Conservation (phyloP, 441 rosid genomes). For the Pelargonium myrrhifolium region DNA sequence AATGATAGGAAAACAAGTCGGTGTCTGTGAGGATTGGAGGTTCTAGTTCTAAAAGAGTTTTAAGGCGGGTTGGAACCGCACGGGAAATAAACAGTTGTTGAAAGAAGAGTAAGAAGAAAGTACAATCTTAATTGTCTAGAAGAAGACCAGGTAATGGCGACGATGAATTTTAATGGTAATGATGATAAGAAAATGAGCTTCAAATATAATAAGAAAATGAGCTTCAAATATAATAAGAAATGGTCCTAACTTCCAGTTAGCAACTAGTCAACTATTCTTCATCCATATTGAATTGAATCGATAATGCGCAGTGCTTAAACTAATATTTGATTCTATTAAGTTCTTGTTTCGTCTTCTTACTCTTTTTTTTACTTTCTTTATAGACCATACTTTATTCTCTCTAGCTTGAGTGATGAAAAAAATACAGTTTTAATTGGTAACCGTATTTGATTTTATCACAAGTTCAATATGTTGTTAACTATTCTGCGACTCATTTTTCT, state of each 20-base stretch:
- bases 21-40: no score
- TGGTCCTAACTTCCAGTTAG: no score
- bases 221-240: no score
- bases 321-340: neutral
- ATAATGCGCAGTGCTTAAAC: neutral
- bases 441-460: neutral
- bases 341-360: neutral
- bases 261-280: no score
- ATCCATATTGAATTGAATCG: no score
- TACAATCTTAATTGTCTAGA: neutral
- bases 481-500: constrained; percentile 9
- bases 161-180: neutral
- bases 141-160: neutral
- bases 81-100: neutral
- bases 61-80: neutral
- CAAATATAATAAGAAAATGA: no score
- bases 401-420: neutral
- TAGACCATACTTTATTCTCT: neutral
- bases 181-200: neutral
- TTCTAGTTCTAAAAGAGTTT: neutral
- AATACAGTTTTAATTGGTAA: neutral
- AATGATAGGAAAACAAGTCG: neutral
- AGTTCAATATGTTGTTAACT: neutral
- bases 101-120: neutral
- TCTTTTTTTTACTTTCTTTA: neutral